Conservation (phyloP, 352 stramenopile species). For the Globisporangium nodosum region DNA sequence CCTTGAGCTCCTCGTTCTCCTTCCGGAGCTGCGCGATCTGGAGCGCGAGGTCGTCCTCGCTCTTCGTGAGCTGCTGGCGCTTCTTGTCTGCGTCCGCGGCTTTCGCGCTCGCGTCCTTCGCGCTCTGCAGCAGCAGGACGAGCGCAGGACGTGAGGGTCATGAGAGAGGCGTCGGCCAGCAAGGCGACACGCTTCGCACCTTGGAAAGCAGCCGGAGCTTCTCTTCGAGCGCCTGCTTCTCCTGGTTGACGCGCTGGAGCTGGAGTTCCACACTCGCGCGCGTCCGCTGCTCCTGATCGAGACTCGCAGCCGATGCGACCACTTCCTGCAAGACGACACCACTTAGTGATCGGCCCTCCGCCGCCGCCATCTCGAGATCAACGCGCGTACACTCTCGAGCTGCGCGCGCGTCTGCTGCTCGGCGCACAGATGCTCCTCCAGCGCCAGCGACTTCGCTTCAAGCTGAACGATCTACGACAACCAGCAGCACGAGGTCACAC, state of each 20-base stretch:
- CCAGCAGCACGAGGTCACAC: not conserved
- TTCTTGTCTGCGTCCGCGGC: conserved; percentile 38
- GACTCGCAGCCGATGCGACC: not conserved
- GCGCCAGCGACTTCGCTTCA: conserved; percentile 14
- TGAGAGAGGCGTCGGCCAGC: not conserved
- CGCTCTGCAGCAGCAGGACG: conserved; percentile 16
- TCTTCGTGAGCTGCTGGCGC: conserved; percentile 19
- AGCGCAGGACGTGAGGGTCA: not conserved
- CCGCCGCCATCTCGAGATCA: not conserved
- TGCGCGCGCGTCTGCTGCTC: conserved; percentile 5
- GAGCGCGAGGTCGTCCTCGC: conserved; percentile 32
- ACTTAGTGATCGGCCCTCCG: not conserved
- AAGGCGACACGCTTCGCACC: conserved; percentile 9
- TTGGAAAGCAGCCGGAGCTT: conserved; percentile 29
- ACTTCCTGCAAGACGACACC: not conserved
- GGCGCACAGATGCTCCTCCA: conserved; percentile 8
- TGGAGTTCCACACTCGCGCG: conserved; percentile 15
- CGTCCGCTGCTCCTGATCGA: conserved; percentile 13
- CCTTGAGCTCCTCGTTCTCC: conserved; percentile 54
- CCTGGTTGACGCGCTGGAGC: conserved; percentile 12
- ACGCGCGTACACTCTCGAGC: conserved; percentile 4
- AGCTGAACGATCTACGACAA: conserved; percentile 13
- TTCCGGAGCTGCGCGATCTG: conserved; percentile 39
- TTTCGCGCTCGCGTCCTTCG: conserved; percentile 34
- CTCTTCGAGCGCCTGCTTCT: conserved; percentile 44